Percentiles rank a stretch among this genome's conserved stretches.
Evolutionary conservation across 495 filamentous ascomycete species (phyloP).

Genomic region (Astrothelium subdiscretum): DNA sequence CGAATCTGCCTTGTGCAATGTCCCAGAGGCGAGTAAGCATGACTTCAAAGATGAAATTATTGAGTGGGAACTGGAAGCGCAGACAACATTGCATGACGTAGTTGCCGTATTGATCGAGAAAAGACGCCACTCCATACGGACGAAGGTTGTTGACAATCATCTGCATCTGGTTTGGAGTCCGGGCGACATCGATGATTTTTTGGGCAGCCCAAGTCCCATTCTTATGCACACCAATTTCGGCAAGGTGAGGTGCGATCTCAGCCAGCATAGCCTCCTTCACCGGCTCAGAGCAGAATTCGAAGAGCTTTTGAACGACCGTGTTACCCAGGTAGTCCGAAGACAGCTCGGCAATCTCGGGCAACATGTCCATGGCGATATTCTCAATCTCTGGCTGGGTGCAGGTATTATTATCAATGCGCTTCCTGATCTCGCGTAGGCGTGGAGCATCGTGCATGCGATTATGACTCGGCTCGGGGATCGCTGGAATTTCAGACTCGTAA

Average conservation of each 20-base stretch:
- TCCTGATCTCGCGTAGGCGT: constrained; percentile 89
- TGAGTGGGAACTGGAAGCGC: constrained; percentile 76
- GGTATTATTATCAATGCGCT: constrained; percentile 90
- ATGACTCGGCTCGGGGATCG: constrained; percentile 78
- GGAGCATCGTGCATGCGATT: constrained; percentile 89
- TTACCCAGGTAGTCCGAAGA: constrained; percentile 94
- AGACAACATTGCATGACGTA: constrained; percentile 95
- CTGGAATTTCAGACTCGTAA: constrained; percentile 76
- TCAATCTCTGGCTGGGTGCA: constrained; percentile 81
- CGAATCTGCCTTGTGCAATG: constrained; percentile 83
- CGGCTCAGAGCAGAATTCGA: constrained; percentile 85
- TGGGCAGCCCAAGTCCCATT: constrained; percentile 98
- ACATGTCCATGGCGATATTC: constrained; percentile 80
- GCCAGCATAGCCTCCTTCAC: constrained; percentile 84
- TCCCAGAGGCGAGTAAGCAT: constrained; percentile 97
- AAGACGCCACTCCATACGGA: constrained; percentile 76
- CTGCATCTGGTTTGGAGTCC: constrained; percentile 70
- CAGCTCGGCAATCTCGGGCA: constrained; percentile 90
- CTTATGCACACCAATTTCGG: constrained; percentile 96
- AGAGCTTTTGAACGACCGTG: constrained; percentile 97
- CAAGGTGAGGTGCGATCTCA: constrained; percentile 81
- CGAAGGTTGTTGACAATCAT: constrained; percentile 74
- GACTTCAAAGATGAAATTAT: constrained; percentile 93
- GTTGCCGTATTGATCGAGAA: constrained; percentile 96
- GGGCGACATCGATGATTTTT: constrained; percentile 95